Percentiles rank a stretch among this genome's conserved stretches.
phyloP scores from a whole-genome alignment of 768 basidiomycete genomes.

The Boletus barrowsii region DNA sequence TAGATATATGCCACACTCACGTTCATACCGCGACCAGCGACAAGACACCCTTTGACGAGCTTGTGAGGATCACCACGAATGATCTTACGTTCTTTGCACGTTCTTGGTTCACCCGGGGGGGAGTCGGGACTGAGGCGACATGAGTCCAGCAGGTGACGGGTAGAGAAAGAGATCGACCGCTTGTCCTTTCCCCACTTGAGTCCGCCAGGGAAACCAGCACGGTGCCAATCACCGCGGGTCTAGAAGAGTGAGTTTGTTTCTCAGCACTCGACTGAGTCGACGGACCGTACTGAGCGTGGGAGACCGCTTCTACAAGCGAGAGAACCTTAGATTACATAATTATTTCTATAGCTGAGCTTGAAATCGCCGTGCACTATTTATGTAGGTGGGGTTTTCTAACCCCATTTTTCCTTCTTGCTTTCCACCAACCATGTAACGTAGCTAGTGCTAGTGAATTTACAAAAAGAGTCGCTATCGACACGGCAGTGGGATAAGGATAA shows the following conservation, averaged over 20 bases:
- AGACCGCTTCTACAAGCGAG: too few relatives aligned
- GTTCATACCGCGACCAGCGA: constrained; percentile 97
- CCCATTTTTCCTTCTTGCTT: too few relatives aligned
- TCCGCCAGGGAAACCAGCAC: constrained; percentile 93
- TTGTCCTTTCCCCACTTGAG: constrained; percentile 96
- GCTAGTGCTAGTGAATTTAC: too few relatives aligned
- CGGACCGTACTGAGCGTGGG: too few relatives aligned
- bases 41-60: constrained; percentile 94
- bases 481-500: too few relatives aligned
- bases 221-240: constrained; percentile 97
- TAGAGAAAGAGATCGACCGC: constrained; percentile 42
- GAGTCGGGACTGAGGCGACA: too few relatives aligned
- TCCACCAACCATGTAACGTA: too few relatives aligned
- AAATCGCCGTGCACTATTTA: too few relatives aligned
- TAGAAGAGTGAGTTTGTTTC: constrained; percentile 28
- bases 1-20: constrained; percentile 99
- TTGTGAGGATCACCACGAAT: constrained; percentile 98
- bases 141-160: background rate
- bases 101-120: constrained; percentile 97
- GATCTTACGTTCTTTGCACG: constrained; percentile 99
- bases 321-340: too few relatives aligned
- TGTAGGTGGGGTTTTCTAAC: too few relatives aligned
- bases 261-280: background rate
- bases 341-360: too few relatives aligned
- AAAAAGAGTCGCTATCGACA: too few relatives aligned